Base-by-base conservation (phyloP, 2,329 filamentous ascomycete species). In the Triangularia verruculosa region DNA sequence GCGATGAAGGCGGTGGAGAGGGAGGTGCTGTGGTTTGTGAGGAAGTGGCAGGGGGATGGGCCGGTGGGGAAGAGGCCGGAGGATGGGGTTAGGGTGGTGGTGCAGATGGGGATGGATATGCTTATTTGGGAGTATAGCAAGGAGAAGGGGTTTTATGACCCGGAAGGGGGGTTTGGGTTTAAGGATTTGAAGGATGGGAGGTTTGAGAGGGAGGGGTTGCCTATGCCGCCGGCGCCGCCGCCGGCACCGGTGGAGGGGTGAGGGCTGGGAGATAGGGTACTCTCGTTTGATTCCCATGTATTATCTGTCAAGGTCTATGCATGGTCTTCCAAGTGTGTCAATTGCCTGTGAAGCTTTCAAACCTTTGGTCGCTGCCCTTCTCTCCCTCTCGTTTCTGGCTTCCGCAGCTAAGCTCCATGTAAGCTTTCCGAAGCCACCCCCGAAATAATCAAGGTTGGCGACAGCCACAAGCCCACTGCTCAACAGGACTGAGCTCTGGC, bases 61-160 rank as follows among this genome's bases (percentile, higher is more conserved):
- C 4, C 13, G 27, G 22, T n/a, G 30, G 52, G 52, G 59, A 20
- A 4, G 51, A n/a, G 51, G 59, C 30, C 51, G 20, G 13, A 56
- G 59, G 52, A 56, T 12, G 52, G 52, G 59, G 54, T 52, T 39
- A 27, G 25, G 12, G 52, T 20, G 20, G 27, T 51, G 2, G 59
- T 61, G 59, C 15, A 24, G n/a, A 61, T 61, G 59, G 59, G 59
- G 43, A 52, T 61, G 30, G 51, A 61, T 56, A 61, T 61, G 59
- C 3, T 34, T n/a, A n/a, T 61, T 15, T 61, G 55, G 39, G 30
- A 56, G 43, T 61, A 32, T 28, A 28, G 11, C 3, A 17, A 9
- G 20, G 32, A 51, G 52, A 56, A 25, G 22, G 59, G 59, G 22
- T 61, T 61, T 34, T 43, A 27, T 56, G 59, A 61, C 47, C 59